Percentiles rank a stretch among this genome's conserved stretches.
Evolutionary conservation across 768 basidiomycete genomes (phyloP).

Genomic region (Suillus americanus): DNA sequence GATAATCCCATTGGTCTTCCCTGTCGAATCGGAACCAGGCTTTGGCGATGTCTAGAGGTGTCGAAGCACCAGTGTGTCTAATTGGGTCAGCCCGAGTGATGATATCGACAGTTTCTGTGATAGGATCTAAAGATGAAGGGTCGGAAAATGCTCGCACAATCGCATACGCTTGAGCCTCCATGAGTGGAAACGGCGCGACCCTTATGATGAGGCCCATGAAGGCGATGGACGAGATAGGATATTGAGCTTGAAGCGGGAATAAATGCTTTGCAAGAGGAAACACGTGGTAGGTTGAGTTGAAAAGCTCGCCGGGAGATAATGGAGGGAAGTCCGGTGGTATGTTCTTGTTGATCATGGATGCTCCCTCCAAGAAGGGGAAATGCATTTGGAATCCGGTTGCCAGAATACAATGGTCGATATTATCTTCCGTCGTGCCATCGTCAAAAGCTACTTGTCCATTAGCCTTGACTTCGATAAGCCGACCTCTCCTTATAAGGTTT

Average conservation of each 20-base stretch:
- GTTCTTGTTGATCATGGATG: constrained; percentile 32
- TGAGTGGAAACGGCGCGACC: constrained; percentile 72
- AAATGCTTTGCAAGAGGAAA: constrained; percentile 73
- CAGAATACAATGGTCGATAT: constrained; percentile 63
- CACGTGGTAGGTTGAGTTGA: constrained; percentile 65
- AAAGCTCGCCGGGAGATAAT: constrained; percentile 44
- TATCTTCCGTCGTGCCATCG: constrained; percentile 54
- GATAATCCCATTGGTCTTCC: constrained; percentile 66
- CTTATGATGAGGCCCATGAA: constrained; percentile 62
- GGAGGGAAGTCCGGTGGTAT: constrained; percentile 48
- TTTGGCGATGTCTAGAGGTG: constrained; percentile 45
- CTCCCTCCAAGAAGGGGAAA: constrained; percentile 57
- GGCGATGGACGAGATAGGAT: constrained; percentile 54
- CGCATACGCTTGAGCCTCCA: constrained; percentile 76
- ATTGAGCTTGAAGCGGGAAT: constrained; percentile 53
- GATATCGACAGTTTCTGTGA: constrained; percentile 48
- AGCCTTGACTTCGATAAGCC: constrained; percentile 40
- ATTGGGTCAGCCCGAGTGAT: constrained; percentile 49
- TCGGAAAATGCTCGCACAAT: constrained; percentile 54
- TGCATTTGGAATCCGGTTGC: constrained; percentile 74
- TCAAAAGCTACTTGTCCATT: constrained; percentile 54
- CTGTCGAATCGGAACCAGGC: constrained; percentile 54
- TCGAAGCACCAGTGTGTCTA: constrained; percentile 29
- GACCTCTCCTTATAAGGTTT: constrained; percentile 41
- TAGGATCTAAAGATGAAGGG: constrained; percentile 47